A percentile compares a stretch with the other conserved stretches of the same genome.
Evolutionary conservation across 768 basidiomycete genomes (phyloP).

Genomic region (Mycena galopus): DNA sequence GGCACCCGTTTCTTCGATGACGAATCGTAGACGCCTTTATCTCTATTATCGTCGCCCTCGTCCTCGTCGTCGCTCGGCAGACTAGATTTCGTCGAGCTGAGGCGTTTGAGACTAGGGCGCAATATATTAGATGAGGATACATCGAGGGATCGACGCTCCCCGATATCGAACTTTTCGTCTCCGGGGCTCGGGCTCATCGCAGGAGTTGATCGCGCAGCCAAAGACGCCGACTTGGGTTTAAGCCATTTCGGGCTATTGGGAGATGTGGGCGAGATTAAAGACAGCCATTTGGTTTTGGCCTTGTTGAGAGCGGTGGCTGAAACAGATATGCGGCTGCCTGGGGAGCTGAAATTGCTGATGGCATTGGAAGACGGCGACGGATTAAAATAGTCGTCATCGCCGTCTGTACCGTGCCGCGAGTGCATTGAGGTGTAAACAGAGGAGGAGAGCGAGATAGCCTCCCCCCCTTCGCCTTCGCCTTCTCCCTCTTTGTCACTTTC

Average conservation of each 20-base stretch:
- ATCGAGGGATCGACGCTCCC: conserved; percentile 29
- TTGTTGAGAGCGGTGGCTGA: conserved; percentile 62
- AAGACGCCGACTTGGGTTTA: conserved; percentile 37
- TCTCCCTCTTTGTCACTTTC: conserved; percentile 59
- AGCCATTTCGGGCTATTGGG: conserved; percentile 50
- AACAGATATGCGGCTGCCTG: conserved; percentile 55
- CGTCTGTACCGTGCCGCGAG: conserved; percentile 54
- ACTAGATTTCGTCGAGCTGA: conserved; percentile 53
- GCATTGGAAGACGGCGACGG: conserved; percentile 46
- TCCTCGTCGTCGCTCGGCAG: conserved; percentile 53
- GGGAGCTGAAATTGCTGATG: conserved; percentile 37
- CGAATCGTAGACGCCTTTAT: conserved; percentile 81
- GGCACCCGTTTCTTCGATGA: conserved; percentile 87
- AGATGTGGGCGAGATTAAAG: conserved; percentile 56
- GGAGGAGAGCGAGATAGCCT: conserved; percentile 68
- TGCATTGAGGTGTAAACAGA: conserved; percentile 63
- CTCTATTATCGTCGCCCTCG: conserved; percentile 56
- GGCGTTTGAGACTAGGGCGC: conserved; percentile 41
- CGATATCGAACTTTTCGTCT: conserved; percentile 7
- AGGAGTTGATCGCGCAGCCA: conserved; percentile 13
- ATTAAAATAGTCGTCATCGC: conserved; percentile 56
- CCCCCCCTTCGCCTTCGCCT: conserved; percentile 41
- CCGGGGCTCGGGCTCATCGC: conserved; percentile 5
- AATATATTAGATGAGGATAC: conserved; percentile 23
- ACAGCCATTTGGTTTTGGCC: conserved; percentile 68